These are phyloP conservation scores for Penicillium atrosanguineum DNA, from an alignment of 495 filamentous ascomycete genomes.

Conservation along the genomic window DNA sequence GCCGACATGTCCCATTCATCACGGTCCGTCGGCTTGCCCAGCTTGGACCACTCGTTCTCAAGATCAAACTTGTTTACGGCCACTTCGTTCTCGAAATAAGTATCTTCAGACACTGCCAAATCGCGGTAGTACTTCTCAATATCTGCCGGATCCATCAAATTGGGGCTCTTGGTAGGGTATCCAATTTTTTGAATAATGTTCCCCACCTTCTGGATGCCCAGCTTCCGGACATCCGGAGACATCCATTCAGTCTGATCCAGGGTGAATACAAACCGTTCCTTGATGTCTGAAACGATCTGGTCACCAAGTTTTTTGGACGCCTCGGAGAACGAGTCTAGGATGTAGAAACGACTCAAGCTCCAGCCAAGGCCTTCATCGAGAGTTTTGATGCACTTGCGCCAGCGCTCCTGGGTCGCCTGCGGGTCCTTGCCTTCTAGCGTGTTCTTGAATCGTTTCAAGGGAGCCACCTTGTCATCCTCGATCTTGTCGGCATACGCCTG, in stretches of 20 bases:
- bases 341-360: slow-evolving; percentile 64
- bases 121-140: slow-evolving; percentile 57
- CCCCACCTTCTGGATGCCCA: slow-evolving; percentile 65
- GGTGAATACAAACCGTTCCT: slow-evolving; percentile 59
- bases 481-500: slow-evolving; percentile 49
- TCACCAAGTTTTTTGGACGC: slow-evolving; percentile 65
- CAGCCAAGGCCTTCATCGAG: slow-evolving; percentile 57
- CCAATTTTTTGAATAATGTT: slow-evolving; percentile 75
- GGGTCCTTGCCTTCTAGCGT: slow-evolving; percentile 58
- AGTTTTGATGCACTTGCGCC: slow-evolving; percentile 62
- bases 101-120: slow-evolving; percentile 49
- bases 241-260: slow-evolving; percentile 64
- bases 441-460: slow-evolving; percentile 59
- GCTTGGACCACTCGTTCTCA: slow-evolving; percentile 51
- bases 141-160: slow-evolving; percentile 57
- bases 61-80: slow-evolving; percentile 47
- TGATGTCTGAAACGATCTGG: slow-evolving; percentile 68
- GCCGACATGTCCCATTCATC: slow-evolving; percentile 63
- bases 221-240: slow-evolving; percentile 59
- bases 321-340: slow-evolving; percentile 62
- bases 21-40: slow-evolving; percentile 61
- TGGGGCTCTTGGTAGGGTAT: slow-evolving; percentile 64
- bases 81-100: slow-evolving; percentile 61
- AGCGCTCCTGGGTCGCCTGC: slow-evolving; percentile 61
- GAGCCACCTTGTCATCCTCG: slow-evolving; percentile 56